Base-by-base conservation (phyloP, 495 filamentous ascomycete species). In the Parmelia sp. region DNA sequence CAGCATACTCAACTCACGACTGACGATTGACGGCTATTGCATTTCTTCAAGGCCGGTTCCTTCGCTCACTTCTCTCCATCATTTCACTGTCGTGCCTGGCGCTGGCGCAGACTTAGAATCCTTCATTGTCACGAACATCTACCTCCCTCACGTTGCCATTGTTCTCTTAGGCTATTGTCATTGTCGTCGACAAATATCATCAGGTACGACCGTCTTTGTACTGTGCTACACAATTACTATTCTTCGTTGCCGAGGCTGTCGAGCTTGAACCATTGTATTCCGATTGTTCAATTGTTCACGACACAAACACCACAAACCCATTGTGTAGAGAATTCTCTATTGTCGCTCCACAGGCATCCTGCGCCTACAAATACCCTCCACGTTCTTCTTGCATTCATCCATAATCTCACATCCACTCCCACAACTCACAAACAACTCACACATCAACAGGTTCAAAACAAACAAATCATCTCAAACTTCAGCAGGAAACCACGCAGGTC, bases 401-500 rank as follows among this genome's bases (percentile, higher is more conserved):
- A 25, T 53, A 14, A 53, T 31, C 49, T 53, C 49, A 8, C 49
- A 53, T 53, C 49, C 14, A 31, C 14, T 31, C 25, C 49, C 25
- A 53, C 49, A 53, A 53, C 25, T 53, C 49, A 53, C 49, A 53
- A 11, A 53, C 23, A 49, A 51, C 47, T n/a, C 44, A 23, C 3
- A 25, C 4, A 47, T 23, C n/a, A 25, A n/a, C 44, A 27, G 31
- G 19, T 23, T 53, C 49, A 53, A 31, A 2, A 3, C 25, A 31
- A 2, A 3, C 25, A 53, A 31, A 0, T 9, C 49, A 29, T 29
- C 17, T 53, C 49, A 29, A 53, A 29, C 15, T 10, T 53, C 49
- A 31, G 27, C 49, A 53, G 31, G 49, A 53, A 53, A n/a, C n/a
- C 23, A 29, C 27, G n/a, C 45, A 49, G 14, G 9, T 21, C 49